phyloP scores from a whole-genome alignment of 1,284 basidiomycete species.

The Taiwanofungus camphoratus region DNA sequence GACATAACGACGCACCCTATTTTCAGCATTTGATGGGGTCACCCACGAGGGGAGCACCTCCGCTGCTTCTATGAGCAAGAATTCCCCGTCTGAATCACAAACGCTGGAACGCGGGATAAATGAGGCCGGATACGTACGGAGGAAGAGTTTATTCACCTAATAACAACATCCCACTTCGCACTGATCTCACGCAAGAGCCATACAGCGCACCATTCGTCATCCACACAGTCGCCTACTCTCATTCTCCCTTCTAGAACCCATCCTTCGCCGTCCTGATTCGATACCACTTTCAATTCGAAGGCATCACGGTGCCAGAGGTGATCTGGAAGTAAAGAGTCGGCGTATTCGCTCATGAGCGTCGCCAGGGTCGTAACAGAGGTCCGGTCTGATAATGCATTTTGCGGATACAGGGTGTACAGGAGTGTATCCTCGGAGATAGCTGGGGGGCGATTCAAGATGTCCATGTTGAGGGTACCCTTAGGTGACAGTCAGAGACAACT shows the following conservation, averaged over 20 bases:
- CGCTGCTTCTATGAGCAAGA: slow-evolving; percentile 94
- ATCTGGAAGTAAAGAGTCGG: slow-evolving; percentile 52
- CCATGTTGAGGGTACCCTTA: no score
- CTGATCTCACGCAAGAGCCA: slow-evolving; percentile 82
- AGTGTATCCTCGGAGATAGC: slow-evolving; percentile 83
- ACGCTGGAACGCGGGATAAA: slow-evolving; percentile 42
- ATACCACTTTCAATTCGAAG: slow-evolving; percentile 73
- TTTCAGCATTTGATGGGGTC: slow-evolving; percentile 83
- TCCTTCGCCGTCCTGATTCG: slow-evolving; percentile 37
- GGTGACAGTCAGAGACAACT: no score
- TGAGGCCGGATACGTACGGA: no score
- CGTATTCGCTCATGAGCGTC: slow-evolving; percentile 57
- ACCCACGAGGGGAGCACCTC: slow-evolving; percentile 89
- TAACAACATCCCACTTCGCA: slow-evolving; percentile 67
- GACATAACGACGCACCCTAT: slow-evolving; percentile 67
- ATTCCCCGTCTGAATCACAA: slow-evolving; percentile 92
- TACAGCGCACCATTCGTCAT: slow-evolving; percentile 94
- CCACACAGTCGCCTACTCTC: slow-evolving; percentile 88
- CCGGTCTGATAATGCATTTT: slow-evolving; percentile 44
- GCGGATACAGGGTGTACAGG: slow-evolving; percentile 68
- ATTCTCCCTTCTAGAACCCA: slow-evolving; percentile 71
- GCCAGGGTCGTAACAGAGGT: slow-evolving; percentile 63
- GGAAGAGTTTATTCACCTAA: slow-evolving; percentile 61
- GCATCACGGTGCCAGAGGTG: slow-evolving; percentile 88
- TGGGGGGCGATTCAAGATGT: slow-evolving; percentile 67